These are phyloP conservation scores for Mucor indicus DNA, from an alignment of 371 early-diverging fungal genomes.

Conservation along the genomic window DNA sequence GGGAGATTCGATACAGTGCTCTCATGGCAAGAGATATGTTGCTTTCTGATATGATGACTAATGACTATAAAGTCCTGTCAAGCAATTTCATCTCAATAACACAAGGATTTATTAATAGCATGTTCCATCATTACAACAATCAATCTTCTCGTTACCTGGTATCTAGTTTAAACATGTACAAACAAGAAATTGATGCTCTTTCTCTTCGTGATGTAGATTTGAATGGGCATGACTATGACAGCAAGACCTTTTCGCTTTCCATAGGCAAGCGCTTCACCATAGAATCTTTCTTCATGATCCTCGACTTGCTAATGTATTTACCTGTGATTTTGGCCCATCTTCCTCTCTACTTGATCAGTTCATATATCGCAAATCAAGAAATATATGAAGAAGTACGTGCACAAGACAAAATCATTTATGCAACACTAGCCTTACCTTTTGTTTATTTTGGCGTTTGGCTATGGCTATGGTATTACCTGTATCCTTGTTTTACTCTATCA, in stretches of 20 bases:
- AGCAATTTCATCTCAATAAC: slow-evolving; percentile 22
- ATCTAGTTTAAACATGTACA: not conserved
- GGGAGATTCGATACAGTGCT: slow-evolving; percentile 16
- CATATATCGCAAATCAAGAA: slow-evolving; percentile 13
- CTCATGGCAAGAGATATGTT: slow-evolving; percentile 20
- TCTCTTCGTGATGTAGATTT: slow-evolving; percentile 1
- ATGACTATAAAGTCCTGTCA: slow-evolving; percentile 8
- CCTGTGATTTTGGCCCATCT: slow-evolving; percentile 26
- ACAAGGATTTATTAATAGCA: slow-evolving; percentile 15
- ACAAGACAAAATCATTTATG: slow-evolving; percentile 26
- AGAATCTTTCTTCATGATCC: not conserved
- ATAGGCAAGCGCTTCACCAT: slow-evolving; percentile 4
- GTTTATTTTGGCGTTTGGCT: slow-evolving; percentile 9
- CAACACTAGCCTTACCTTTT: slow-evolving; percentile 4
- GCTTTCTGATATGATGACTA: no score
- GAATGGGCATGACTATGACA: not conserved
- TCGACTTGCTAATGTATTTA: slow-evolving; percentile 26
- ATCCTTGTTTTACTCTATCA: not conserved
- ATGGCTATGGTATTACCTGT: slow-evolving; percentile 14
- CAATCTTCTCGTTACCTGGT: not conserved
- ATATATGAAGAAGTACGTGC: slow-evolving; percentile 28
- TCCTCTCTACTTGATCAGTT: slow-evolving; percentile 27
- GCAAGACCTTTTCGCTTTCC: no score
- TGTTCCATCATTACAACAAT: no score
- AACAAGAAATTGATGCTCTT: not conserved